These are phyloP conservation scores for Eimeria falciformis DNA, from an alignment of 169 alveolate species.

Conservation along the genomic window DNA sequence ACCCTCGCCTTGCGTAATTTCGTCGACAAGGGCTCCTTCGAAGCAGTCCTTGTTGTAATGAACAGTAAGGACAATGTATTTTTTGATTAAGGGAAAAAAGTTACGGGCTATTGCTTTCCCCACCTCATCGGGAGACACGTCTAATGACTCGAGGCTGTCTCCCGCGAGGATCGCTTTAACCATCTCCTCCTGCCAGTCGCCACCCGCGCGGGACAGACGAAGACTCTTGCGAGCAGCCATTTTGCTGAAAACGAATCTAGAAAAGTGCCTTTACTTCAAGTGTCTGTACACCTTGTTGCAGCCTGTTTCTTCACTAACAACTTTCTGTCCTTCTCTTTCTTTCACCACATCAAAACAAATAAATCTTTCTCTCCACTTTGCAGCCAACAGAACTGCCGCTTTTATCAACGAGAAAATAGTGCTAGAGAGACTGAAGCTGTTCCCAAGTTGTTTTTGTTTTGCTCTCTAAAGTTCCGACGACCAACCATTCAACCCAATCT, in stretches of 20 bases:
- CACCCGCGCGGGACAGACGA: constrained; percentile 19
- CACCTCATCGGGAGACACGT: constrained; percentile 29
- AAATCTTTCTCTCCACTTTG: no score
- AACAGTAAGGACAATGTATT: constrained; percentile 1
- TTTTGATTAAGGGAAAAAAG: constrained; percentile 9
- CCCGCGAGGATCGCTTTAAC: neutral
- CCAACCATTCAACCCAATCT: no score
- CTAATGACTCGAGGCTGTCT: neutral
- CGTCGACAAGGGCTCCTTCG: constrained; percentile 61
- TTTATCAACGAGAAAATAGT: no score
- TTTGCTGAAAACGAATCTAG: neutral
- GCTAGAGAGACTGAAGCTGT: no score
- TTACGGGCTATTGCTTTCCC: constrained; percentile 28
- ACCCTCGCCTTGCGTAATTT: constrained; percentile 66
- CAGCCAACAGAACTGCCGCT: no score
- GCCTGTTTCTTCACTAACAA: no score
- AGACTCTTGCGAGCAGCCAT: constrained; percentile 50
- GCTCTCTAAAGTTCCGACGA: no score
- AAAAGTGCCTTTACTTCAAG: no score
- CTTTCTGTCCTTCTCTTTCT: no score
- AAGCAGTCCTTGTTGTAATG: neutral
- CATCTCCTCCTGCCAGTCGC: constrained; percentile 43
- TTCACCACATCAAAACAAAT: no score
- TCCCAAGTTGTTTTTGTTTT: no score
- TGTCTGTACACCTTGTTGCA: no score